Evolutionary conservation across 1,284 basidiomycete genomes (phyloP).

Genomic region (Pyrrhoderma noxium): DNA sequence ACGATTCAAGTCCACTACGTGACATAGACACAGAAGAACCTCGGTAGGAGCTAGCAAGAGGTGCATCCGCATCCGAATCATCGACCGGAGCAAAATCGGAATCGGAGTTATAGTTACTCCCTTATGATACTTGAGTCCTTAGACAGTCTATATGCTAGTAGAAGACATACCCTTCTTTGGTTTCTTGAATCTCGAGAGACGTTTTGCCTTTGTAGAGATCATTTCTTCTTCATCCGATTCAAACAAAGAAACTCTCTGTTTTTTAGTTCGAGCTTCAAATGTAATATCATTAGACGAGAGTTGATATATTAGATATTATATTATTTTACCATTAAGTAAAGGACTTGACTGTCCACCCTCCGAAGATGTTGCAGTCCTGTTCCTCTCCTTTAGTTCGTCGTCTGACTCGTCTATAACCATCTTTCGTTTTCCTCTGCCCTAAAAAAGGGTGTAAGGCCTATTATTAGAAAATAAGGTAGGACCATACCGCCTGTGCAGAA

Average conservation of each 20-base stretch:
- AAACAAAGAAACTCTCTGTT: constrained; percentile 41
- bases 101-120: constrained; percentile 10
- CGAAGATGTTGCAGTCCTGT: constrained; percentile 19
- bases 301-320: not conserved
- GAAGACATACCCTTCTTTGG: constrained; percentile 26
- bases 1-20: constrained; percentile 14
- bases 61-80: constrained; percentile 27
- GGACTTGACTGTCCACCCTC: constrained; percentile 23
- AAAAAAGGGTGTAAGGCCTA: not conserved
- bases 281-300: constrained; percentile 18
- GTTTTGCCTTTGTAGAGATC: constrained; percentile 45
- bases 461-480: not conserved
- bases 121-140: not conserved
- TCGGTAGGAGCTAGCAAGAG: constrained; percentile 15
- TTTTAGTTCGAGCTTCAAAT: constrained; percentile 36
- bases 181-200: constrained; percentile 59
- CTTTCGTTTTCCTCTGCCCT: constrained; percentile 52
- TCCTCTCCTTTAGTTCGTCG: constrained; percentile 33
- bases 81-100: constrained; percentile 22
- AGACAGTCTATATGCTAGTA: not conserved
- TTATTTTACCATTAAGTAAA: constrained; percentile 5
- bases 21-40: constrained; percentile 12
- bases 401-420: constrained; percentile 63
- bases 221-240: constrained; percentile 36
- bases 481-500: constrained; percentile 29